Base-by-base conservation (phyloP, 768 basidiomycete genomes). In the Lyophyllum shimeji region DNA sequence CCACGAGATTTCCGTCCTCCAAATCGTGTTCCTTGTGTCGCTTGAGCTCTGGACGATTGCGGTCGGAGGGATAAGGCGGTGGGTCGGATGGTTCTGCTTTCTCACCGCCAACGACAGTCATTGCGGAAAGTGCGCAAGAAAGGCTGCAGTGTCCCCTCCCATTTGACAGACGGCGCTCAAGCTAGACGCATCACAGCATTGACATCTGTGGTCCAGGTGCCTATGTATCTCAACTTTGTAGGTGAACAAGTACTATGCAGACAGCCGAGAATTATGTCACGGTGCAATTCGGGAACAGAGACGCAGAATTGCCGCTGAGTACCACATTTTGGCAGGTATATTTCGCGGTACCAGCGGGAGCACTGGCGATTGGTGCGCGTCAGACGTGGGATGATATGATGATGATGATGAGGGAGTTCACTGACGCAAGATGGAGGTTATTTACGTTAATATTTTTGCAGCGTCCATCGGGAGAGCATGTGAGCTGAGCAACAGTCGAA, bases 281-380 rank as follows among this genome's bases (percentile, higher is more conserved):
- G 23, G 68, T 66, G 57, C 75, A 78, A 27, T 65, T 58, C 17
- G 74, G 73, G 64, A 83, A 83, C 29, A 81, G 59, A 5, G 67
- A 65, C 1, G 77, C 80, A 1, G 78, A 60, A 57, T 75, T 72
- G 13, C 82, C 81, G 3, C 65, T 70, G 29, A 82, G 60, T 15
- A 73, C 69, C n/a, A 84, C 72, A 59, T 84, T 85, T 62, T 82
- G 77, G 65, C 85, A 85, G 3, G 71, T 68, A 62, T 74, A 85
- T 34, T 71, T 68, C 2, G 82, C 75, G 3, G 63, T 67, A n/a
- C 80, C 79, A 29, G 68, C 71, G 33, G 68, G 75, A 54, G 62
- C 72, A 62, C 67, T 83, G 62, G 25, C 21, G 63, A 23, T 15
- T 29, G 53, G 17, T 15, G 18, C 12, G 29, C 13, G 54, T 46